phyloP scores from a whole-genome alignment of 495 filamentous ascomycete species.

The Aspergillus affinis region DNA sequence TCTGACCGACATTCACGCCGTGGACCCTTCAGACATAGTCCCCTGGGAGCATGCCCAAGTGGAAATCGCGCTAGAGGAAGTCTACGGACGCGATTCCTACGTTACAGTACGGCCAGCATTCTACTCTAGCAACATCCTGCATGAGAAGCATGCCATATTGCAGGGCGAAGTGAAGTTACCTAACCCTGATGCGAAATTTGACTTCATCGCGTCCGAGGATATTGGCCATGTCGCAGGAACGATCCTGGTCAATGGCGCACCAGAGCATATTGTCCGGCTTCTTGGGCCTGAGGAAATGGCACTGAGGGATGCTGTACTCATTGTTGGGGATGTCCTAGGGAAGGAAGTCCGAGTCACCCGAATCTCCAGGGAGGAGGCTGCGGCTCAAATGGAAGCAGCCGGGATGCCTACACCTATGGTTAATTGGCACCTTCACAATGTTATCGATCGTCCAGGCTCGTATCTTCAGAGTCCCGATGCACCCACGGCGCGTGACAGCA shows the following conservation, averaged over 20 bases:
- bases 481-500: constrained; percentile 13
- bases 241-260: constrained; percentile 22
- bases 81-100: constrained; percentile 25
- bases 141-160: background rate
- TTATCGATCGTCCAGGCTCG: too few species aligned
- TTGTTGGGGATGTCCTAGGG: constrained; percentile 22
- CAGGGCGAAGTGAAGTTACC: constrained; percentile 22
- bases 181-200: constrained; percentile 18
- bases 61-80: constrained; percentile 28
- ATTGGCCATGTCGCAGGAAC: constrained; percentile 29
- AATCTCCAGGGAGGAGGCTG: constrained; percentile 18
- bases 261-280: constrained; percentile 19
- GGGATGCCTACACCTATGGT: constrained; percentile 23
- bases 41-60: constrained; percentile 31
- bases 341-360: constrained; percentile 23
- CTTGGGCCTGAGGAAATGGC: constrained; percentile 24
- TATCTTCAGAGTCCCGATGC: background rate
- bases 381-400: constrained; percentile 10
- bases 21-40: constrained; percentile 20
- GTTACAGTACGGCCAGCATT: constrained; percentile 26
- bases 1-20: constrained; percentile 15
- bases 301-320: constrained; percentile 14
- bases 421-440: background rate
- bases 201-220: constrained; percentile 31
- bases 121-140: constrained; percentile 27